Percentiles rank a stretch among this genome's conserved stretches.
Evolutionary conservation across 2,329 filamentous ascomycete species (phyloP).

Genomic region (Pseudopyrenochaeta lycopersici): DNA sequence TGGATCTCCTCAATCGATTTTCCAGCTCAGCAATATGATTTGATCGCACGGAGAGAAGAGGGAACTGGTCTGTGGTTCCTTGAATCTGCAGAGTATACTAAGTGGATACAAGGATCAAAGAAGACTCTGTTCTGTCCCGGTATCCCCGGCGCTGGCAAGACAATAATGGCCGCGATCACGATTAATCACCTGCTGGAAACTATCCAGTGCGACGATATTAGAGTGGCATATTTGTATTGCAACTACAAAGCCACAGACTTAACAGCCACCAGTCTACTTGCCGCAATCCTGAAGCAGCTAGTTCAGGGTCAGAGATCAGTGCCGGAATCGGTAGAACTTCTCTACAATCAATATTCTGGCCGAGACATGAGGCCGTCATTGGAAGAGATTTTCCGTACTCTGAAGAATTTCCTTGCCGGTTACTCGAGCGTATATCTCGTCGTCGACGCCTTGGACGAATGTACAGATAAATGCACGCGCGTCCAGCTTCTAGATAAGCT

Average conservation of each 20-base stretch:
- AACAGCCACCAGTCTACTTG: conserved; percentile 4
- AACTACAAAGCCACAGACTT: conserved; percentile 56
- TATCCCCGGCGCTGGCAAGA: conserved; percentile 61
- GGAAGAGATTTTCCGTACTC: conserved; percentile 6
- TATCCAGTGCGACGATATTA: conserved; percentile 34
- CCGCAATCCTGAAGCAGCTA: conserved; percentile 21
- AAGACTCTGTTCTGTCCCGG: conserved; percentile 56
- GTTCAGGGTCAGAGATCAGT: conserved; percentile 3
- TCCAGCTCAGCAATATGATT: no score
- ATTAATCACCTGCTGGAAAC: conserved; percentile 51
- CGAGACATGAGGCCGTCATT: conserved; percentile 9
- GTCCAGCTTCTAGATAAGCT: conserved; percentile 9
- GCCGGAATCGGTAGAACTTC: not conserved
- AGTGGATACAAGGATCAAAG: no score
- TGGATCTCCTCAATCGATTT: no score
- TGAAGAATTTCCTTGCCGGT: conserved; percentile 5
- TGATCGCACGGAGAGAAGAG: no score
- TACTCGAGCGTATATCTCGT: conserved; percentile 23
- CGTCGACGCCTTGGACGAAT: conserved; percentile 50
- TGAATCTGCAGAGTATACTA: no score
- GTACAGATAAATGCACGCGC: conserved; percentile 21
- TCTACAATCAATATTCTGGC: not conserved
- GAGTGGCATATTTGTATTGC: conserved; percentile 60
- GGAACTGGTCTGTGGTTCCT: no score
- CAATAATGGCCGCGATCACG: conserved; percentile 54